Evolutionary conservation across 1,284 basidiomycete genomes (phyloP).

Genomic region (Bondarzewia mesenterica): DNA sequence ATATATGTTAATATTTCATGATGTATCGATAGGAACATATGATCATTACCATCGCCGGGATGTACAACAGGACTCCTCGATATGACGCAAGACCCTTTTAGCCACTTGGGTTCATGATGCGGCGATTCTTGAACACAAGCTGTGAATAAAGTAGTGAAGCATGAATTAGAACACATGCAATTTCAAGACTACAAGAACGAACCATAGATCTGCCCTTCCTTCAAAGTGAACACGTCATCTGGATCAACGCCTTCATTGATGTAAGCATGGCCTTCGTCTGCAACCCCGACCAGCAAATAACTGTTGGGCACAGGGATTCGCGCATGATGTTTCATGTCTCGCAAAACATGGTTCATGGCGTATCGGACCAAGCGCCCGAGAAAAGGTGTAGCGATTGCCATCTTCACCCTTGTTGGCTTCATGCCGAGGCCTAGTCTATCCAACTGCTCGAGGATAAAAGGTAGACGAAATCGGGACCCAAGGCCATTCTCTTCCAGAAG

Average conservation of each 20-base stretch:
- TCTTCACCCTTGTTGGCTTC: constrained; percentile 19
- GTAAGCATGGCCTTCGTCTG: constrained; percentile 64
- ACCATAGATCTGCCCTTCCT: constrained; percentile 55
- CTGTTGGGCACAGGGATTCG: constrained; percentile 59
- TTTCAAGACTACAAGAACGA: background rate
- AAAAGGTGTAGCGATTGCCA: constrained; percentile 46
- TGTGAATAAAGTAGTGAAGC: constrained; percentile 15
- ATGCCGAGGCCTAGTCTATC: constrained; percentile 38
- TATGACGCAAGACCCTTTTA: constrained; percentile 48
- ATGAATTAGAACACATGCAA: too few species aligned
- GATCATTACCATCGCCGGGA: constrained; percentile 61
- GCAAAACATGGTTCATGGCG: constrained; percentile 15
- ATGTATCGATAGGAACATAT: too few species aligned
- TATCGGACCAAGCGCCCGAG: constrained; percentile 34
- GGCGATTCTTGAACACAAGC: constrained; percentile 44
- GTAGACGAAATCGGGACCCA: constrained; percentile 39
- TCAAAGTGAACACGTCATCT: constrained; percentile 41
- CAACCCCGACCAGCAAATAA: constrained; percentile 62
- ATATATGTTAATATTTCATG: too few species aligned
- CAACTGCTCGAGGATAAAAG: constrained; percentile 39
- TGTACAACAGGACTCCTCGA: constrained; percentile 59
- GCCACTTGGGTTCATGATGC: constrained; percentile 36
- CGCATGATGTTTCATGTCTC: constrained; percentile 62
- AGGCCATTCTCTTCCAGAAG: constrained; percentile 41
- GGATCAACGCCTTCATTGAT: constrained; percentile 25